A percentile compares a stretch with the other conserved stretches of the same genome.
These are phyloP conservation scores for Chondrostereum purpureum DNA, from an alignment of 1,284 basidiomycete genomes.

Conservation along the genomic window DNA sequence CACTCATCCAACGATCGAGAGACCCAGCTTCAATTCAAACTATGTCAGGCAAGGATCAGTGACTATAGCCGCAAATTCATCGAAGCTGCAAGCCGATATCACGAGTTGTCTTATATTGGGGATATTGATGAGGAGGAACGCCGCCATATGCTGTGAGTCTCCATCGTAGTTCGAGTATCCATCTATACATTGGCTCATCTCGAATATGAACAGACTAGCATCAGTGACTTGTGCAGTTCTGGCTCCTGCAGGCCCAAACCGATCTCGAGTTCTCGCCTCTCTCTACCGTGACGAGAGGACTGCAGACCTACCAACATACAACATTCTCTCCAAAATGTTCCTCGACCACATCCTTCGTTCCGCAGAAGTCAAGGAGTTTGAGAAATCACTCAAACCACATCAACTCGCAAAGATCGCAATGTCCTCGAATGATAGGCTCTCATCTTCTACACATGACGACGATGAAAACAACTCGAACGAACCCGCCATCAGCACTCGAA, in stretches of 20 bases:
- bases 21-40: slow-evolving; percentile 75
- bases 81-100: slow-evolving; percentile 92
- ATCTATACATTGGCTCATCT: slow-evolving; percentile 7
- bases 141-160: slow-evolving; percentile 72
- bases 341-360: slow-evolving; percentile 92
- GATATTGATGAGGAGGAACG: slow-evolving; percentile 90
- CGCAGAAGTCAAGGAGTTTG: slow-evolving; percentile 85
- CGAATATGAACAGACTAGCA: slow-evolving; percentile 50
- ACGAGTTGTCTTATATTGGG: slow-evolving; percentile 85
- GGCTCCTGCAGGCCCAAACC: slow-evolving; percentile 94
- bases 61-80: slow-evolving; percentile 90
- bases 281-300: slow-evolving; percentile 93
- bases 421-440: slow-evolving; percentile 71
- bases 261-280: slow-evolving; percentile 86
- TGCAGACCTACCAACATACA: slow-evolving; percentile 70
- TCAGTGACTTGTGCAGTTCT: slow-evolving; percentile 95
- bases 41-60: slow-evolving; percentile 88
- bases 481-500: slow-evolving; percentile 62
- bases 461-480: slow-evolving; percentile 37
- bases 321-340: slow-evolving; percentile 95
- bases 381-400: slow-evolving; percentile 81
- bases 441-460: slow-evolving; percentile 54
- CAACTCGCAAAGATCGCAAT: slow-evolving; percentile 88
- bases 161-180: slow-evolving; percentile 7
- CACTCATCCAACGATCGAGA: slow-evolving; percentile 74